A percentile compares a stretch with the other conserved stretches of the same genome.
These are phyloP conservation scores for Gonapodya prolifera DNA, from an alignment of 192 early-diverging fungal species.

Conservation along the genomic window DNA sequence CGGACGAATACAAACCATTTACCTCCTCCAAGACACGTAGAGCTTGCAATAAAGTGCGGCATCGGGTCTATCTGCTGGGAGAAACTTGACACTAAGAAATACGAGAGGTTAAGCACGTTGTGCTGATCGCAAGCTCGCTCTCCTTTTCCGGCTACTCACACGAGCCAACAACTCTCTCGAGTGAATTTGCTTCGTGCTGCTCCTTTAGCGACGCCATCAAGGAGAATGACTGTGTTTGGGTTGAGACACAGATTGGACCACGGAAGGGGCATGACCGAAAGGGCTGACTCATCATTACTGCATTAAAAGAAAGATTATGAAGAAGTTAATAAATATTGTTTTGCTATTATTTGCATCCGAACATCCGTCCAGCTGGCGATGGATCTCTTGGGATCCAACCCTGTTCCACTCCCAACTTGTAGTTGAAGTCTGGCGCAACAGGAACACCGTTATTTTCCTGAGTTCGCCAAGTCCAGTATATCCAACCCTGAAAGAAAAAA, in stretches of 20 bases:
- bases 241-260: too few relatives aligned
- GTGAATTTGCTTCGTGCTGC: neutral
- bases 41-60: neutral
- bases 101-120: too few relatives aligned
- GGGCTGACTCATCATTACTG: too few relatives aligned
- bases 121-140: too few relatives aligned
- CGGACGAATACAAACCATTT: too few relatives aligned
- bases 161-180: neutral
- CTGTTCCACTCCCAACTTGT: constrained; percentile 20
- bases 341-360: too few relatives aligned
- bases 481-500: constrained; percentile 20
- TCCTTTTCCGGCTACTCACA: neutral
- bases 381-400: constrained; percentile 23
- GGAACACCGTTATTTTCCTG: constrained; percentile 15
- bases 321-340: too few relatives aligned
- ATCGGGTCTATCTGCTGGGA: neutral
- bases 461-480: constrained; percentile 48
- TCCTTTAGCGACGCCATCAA: neutral
- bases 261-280: neutral
- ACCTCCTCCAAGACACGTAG: neutral
- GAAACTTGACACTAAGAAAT: neutral
- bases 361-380: neutral
- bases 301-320: too few relatives aligned
- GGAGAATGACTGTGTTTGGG: too few relatives aligned
- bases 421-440: constrained; percentile 38